Conservation (phyloP, 208 protist species). For the Vickermania spadyakhi region DNA sequence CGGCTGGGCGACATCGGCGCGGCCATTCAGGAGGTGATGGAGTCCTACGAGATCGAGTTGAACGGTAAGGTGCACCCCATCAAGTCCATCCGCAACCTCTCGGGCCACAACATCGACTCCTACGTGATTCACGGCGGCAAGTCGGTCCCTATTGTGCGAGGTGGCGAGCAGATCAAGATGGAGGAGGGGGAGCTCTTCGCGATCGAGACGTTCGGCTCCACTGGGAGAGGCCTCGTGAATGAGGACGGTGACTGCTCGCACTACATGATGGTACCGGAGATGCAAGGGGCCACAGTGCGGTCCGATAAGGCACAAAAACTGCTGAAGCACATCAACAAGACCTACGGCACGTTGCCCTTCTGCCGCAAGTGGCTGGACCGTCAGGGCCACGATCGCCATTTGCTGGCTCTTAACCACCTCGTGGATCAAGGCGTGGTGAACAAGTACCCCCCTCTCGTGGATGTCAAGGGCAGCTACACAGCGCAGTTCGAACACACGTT, state of each 20-base stretch:
- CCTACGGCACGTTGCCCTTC: constrained; percentile 96
- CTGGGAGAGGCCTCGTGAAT: constrained; percentile 91
- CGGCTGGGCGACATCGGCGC: constrained; percentile 93
- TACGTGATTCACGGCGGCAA: constrained; percentile 99
- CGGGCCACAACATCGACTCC: constrained; percentile 96
- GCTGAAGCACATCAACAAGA: constrained; percentile 89
- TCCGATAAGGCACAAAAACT: constrained; percentile 88
- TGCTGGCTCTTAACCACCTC: constrained; percentile 81
- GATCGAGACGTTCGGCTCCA: constrained; percentile 99
- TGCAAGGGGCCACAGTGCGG: constrained; percentile 48
- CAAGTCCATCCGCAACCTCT: constrained; percentile 97
- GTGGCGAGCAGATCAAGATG: constrained; percentile 91
- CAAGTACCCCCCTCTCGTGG: constrained; percentile 95
- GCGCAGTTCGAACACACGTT: constrained; percentile 98
- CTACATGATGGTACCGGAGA: constrained; percentile 95
- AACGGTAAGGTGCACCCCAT: constrained; percentile 92
- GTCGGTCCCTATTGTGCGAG: constrained; percentile 97
- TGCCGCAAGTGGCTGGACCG: constrained; percentile 96
- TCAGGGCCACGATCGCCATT: constrained; percentile 87
- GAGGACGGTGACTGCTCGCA: constrained; percentile 97
- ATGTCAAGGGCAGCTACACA: constrained; percentile 95
- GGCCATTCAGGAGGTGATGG: constrained; percentile 98
- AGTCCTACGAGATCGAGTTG: constrained; percentile 95
- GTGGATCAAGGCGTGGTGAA: constrained; percentile 87
- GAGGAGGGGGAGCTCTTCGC: constrained; percentile 98